phyloP scores from a whole-genome alignment of 768 basidiomycete genomes.

The Tricholoma sp. region DNA sequence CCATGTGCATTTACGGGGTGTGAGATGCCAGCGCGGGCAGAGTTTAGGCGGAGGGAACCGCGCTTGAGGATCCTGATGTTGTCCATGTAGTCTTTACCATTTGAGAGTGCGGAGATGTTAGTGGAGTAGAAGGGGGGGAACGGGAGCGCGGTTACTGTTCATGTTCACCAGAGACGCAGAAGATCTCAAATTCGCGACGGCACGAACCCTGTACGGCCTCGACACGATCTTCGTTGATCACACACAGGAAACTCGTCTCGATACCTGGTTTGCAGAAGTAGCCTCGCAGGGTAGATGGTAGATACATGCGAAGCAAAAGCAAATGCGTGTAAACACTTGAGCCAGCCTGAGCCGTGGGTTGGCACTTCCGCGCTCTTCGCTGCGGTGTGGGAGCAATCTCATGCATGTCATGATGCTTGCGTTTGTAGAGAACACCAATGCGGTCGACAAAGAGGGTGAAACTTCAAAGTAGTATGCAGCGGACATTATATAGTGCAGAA shows the following conservation, averaged over 20 bases:
- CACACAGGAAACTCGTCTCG: slow-evolving; percentile 65
- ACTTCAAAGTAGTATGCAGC: no score
- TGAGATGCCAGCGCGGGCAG: slow-evolving; percentile 85
- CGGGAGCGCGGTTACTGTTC: slow-evolving; percentile 57
- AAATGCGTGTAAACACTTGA: slow-evolving; percentile 86
- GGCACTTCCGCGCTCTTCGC: slow-evolving; percentile 61
- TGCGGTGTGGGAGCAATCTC: no score
- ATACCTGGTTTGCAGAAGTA: slow-evolving; percentile 38
- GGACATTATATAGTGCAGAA: no score
- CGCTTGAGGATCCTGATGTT: slow-evolving; percentile 86
- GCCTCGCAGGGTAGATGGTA: background rate
- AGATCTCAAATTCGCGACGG: slow-evolving; percentile 87
- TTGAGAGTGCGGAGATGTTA: background rate
- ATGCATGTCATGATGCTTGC: no score
- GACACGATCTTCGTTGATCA: slow-evolving; percentile 91
- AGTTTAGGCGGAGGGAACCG: slow-evolving; percentile 88
- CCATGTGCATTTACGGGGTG: slow-evolving; percentile 60
- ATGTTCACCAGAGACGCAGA: slow-evolving; percentile 71
- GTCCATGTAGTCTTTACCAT: slow-evolving; percentile 84
- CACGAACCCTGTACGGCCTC: slow-evolving; percentile 73
- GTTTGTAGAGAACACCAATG: no score
- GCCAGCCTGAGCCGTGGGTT: slow-evolving; percentile 84
- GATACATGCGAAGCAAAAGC: slow-evolving; percentile 58
- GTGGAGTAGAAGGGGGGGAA: background rate
- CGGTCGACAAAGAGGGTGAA: no score